phyloP scores from a whole-genome alignment of 495 filamentous ascomycete species.

The Viridothelium virens region DNA sequence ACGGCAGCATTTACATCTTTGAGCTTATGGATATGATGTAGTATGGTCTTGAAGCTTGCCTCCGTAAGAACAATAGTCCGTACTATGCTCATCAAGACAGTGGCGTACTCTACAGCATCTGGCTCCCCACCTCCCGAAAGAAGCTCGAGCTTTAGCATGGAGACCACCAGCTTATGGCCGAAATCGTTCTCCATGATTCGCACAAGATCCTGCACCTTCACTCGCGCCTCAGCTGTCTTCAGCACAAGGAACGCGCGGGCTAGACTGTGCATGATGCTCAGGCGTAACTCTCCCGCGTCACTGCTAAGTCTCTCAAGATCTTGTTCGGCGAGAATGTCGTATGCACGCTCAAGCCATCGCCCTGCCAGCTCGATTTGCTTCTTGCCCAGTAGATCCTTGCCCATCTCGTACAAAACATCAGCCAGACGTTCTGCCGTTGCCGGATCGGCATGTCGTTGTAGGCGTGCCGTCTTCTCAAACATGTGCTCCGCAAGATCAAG shows the following conservation, averaged over 20 bases:
- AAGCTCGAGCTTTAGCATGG: slow-evolving; percentile 62
- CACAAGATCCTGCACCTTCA: slow-evolving; percentile 51
- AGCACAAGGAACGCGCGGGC: slow-evolving; percentile 48
- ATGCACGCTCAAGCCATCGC: slow-evolving; percentile 69
- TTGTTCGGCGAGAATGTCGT: slow-evolving; percentile 50
- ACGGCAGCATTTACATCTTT: slow-evolving; percentile 38
- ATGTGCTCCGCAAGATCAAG: slow-evolving; percentile 71
- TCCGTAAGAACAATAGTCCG: slow-evolving; percentile 50
- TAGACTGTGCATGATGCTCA: slow-evolving; percentile 47
- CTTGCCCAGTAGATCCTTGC: slow-evolving; percentile 48
- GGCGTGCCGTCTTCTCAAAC: slow-evolving; percentile 50
- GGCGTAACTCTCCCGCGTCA: slow-evolving; percentile 54
- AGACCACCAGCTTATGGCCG: slow-evolving; percentile 55
- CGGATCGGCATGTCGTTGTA: slow-evolving; percentile 37
- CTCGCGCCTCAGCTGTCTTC: slow-evolving; percentile 38
- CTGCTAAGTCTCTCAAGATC: slow-evolving; percentile 49
- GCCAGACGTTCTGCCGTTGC: slow-evolving; percentile 55
- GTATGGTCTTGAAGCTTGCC: slow-evolving; percentile 55
- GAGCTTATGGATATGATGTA: slow-evolving; percentile 62
- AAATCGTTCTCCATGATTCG: slow-evolving; percentile 53
- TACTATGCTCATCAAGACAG: slow-evolving; percentile 43
- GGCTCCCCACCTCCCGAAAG: slow-evolving; percentile 35
- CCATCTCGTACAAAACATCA: slow-evolving; percentile 66
- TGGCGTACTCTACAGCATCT: slow-evolving; percentile 22
- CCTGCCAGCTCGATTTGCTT: slow-evolving; percentile 48